Conservation (phyloP, 257 asterid genomes). For the Oldenlandia corymbosa region DNA sequence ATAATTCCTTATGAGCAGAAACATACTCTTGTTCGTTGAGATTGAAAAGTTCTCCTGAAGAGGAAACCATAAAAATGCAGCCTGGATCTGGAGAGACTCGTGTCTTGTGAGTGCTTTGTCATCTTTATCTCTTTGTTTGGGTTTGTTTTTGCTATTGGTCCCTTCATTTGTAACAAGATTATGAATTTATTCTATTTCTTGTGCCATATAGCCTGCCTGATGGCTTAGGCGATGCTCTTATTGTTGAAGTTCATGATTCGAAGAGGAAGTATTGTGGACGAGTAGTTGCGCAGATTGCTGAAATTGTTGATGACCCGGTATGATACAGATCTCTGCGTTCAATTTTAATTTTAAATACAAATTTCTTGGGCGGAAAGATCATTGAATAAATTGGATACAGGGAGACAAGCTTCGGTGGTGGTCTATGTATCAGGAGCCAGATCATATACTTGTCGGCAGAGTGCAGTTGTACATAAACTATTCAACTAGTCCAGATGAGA, state of each 20-base stretch:
- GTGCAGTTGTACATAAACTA: slow-evolving; percentile 62
- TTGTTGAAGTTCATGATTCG: slow-evolving; percentile 74
- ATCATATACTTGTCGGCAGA: slow-evolving; percentile 91
- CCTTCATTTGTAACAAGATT: slow-evolving; percentile 6
- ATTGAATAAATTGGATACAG: slow-evolving; percentile 39
- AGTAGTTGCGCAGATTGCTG: slow-evolving; percentile 79
- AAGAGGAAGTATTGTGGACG: slow-evolving; percentile 76
- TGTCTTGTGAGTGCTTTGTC: slow-evolving; percentile 56
- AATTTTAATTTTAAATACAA: slow-evolving; percentile 8
- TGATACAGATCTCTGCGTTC: slow-evolving; percentile 13
- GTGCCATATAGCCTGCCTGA: slow-evolving; percentile 66
- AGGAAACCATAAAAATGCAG: slow-evolving; percentile 76
- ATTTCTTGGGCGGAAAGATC: slow-evolving; percentile 1
- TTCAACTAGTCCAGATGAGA: slow-evolving; percentile 66
- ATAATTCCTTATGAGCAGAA: slow-evolving; percentile 36
- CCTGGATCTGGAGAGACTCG: slow-evolving; percentile 96
- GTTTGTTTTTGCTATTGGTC: neutral
- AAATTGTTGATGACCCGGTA: slow-evolving; percentile 89
- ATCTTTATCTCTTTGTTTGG: neutral
- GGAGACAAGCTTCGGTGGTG: slow-evolving; percentile 84
- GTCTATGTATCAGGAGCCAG: slow-evolving; percentile 74
- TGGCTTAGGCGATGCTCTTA: slow-evolving; percentile 81
- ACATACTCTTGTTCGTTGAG: slow-evolving; percentile 72
- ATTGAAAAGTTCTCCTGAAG: slow-evolving; percentile 75
- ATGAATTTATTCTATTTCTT: slow-evolving; percentile 17